These are phyloP conservation scores for Candolleomyces eurysporus DNA, from an alignment of 768 basidiomycete species.

Conservation along the genomic window DNA sequence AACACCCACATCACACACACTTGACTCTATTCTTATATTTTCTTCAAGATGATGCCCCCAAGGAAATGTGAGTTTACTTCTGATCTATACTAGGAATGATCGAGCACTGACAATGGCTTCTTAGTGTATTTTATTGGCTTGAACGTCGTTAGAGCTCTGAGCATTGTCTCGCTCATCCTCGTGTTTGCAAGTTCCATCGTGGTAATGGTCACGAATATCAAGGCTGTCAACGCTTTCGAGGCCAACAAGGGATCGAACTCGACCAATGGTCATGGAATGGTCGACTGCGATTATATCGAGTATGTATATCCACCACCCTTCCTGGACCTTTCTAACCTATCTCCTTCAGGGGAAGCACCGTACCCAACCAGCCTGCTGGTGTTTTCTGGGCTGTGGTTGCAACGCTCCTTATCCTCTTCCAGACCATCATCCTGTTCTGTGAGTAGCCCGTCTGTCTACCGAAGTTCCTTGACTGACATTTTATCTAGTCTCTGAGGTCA, in stretches of 20 bases:
- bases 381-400: constrained; percentile 90
- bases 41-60: not conserved
- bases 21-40: not conserved
- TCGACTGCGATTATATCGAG: constrained; percentile 81
- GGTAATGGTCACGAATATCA: constrained; percentile 71
- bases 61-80: not conserved
- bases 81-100: not conserved
- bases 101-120: not conserved
- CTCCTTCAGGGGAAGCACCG: constrained; percentile 60
- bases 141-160: constrained; percentile 73
- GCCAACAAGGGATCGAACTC: constrained; percentile 38
- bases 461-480: not conserved
- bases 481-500: constrained; percentile 62
- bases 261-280: constrained; percentile 30
- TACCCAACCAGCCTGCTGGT: constrained; percentile 92
- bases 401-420: constrained; percentile 81
- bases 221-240: constrained; percentile 69
- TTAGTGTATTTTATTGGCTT: constrained; percentile 59
- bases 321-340: not conserved
- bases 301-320: constrained; percentile 28
- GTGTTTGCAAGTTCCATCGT: constrained; percentile 77
- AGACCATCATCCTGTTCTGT: constrained; percentile 72
- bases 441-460: constrained; percentile 18
- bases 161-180: constrained; percentile 74
- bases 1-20: not conserved